Base-by-base conservation (phyloP, 768 basidiomycete species). In the Cystofilobasidium capitatum region DNA sequence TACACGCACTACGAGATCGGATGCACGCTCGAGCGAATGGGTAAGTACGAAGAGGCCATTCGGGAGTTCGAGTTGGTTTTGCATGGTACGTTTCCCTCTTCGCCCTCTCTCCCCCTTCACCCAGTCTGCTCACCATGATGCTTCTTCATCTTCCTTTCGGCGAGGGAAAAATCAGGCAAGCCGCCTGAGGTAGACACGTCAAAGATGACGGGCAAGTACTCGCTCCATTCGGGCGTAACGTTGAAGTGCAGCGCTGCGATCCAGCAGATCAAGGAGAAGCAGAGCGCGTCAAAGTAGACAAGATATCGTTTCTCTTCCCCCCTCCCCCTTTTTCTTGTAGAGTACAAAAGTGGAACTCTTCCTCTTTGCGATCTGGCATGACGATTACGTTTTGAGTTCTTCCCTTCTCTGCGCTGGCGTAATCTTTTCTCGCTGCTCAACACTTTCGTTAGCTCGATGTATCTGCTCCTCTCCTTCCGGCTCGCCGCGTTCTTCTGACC, bases 1-100 rank as follows among this genome's bases (percentile, higher is more conserved):
- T 51, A 37, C 22, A 37, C 67, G 14, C 67, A 62, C 26, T 69
- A 58, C 42, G 67, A 69, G 67, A 24, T 63, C 36, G 67, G 67
- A 1, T 47, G 22, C 26, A 24, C 49, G 26, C 44, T 36, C 37
- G 61, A 69, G 37, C 39, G 62, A 47, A 44, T 29, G 35, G 67
- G 57, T 12, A 39, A 58, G 36, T 37, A 39, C 26, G 35, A 40
- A 16, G 51, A 63, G 33, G 67, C 67, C 31, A 22, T 58, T 10
- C 17, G 37, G n/a, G 37, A 63, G n/a, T 64, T 58, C 40, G 22
- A 49, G 33, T 33, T 42, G 4, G 67, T 69, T 31, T 20, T 69
- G 42, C 13, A 26, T 29, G 67, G 67, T 58, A 26, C 45, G 63
- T 42, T 10, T 24, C 22, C 14, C 13, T 13, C 14, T 40, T 35